Base-by-base conservation (phyloP, 2,329 filamentous ascomycete genomes). In the Talaromyces rugulosus region DNA sequence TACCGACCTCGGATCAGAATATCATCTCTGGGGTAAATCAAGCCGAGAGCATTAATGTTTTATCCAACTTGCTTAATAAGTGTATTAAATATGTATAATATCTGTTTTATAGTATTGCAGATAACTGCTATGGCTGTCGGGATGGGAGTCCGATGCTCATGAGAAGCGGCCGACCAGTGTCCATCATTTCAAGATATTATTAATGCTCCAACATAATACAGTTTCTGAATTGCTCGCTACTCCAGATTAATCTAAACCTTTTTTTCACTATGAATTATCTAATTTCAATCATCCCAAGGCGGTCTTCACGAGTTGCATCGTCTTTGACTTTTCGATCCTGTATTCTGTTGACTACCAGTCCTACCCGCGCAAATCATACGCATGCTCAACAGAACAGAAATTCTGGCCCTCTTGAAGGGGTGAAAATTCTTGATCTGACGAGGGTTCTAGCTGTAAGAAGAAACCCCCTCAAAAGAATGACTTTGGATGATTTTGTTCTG, bases 351-450 rank as follows among this genome's bases (percentile, higher is more conserved):
- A 51, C 44, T n/a, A 40, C 30, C n/a, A 18, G 11, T 14, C 3
- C 40, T 42, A 18, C 47, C 6, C 50, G 27, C 1, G 14, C 27
- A 16, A 53, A 51, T 7, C 50, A 53, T 31, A 53, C 50, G 6
- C 30, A 53, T 31, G 16, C 50, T 53, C 18, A 27, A 18, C 50
- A 27, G 1, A 28, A 30, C 12, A 53, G n/a, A 3, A 14, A 53
- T 30, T 33, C 50, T 16, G 23, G 50, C 14, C 58, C 60, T 28
- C 60, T 62, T 9, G 31, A 44, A 3, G 60, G 47, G 9, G 33
- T 58, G 1, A 34, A 30, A 30, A 51, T 62, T 28, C 31, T 62
- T 27, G 60, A 62, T 18, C 27, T 62, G 55, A 62, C 54, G 11
- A 30, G 60, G 6, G 54, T 62, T 3, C 28, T 62, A 40, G 60